These are phyloP conservation scores for Sugiyamaella marilandica DNA, from an alignment of 805 yeast genomes.

Conservation along the genomic window DNA sequence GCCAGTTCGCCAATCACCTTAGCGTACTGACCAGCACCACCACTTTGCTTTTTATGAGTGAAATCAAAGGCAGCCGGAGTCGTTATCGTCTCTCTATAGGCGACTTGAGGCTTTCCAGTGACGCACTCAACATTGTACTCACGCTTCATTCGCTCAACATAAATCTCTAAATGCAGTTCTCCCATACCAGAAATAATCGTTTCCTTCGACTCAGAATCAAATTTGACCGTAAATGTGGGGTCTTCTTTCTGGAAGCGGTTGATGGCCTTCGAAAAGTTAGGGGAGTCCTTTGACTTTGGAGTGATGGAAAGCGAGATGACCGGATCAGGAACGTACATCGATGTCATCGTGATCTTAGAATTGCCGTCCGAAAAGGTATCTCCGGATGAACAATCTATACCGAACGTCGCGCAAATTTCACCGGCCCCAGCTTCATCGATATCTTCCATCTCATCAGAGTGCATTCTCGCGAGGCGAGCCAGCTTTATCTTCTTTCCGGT, in stretches of 20 bases:
- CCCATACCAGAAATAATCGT: conserved; percentile 98
- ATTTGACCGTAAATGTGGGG: conserved; percentile 93
- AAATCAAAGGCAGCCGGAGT: conserved; percentile 74
- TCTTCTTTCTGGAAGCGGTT: conserved; percentile 98
- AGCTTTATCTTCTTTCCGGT: conserved; percentile 91
- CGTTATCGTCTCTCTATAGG: conserved; percentile 90
- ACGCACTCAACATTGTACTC: conserved; percentile 94
- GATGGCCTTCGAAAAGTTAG: conserved; percentile 93
- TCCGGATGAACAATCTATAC: conserved; percentile 98
- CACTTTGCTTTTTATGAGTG: conserved; percentile 96
- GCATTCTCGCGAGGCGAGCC: conserved; percentile 95
- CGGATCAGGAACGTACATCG: conserved; percentile 99
- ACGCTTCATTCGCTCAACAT: conserved; percentile 96
- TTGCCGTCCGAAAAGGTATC: conserved; percentile 91
- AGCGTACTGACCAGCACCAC: conserved; percentile 99
- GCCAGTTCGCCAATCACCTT: conserved; percentile 72
- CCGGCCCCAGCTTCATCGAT: conserved; percentile 94
- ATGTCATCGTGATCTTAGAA: conserved; percentile 81
- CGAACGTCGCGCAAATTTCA: conserved; percentile 98
- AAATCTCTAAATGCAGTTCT: conserved; percentile 92
- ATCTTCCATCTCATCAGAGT: conserved; percentile 98
- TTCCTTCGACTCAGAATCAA: conserved; percentile 87
- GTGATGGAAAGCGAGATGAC: conserved; percentile 88
- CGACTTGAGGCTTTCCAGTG: conserved; percentile 97
- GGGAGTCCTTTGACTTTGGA: conserved; percentile 81